Base-by-base conservation (phyloP, 2,329 filamentous ascomycete species). In the Xylariaceae sp. region DNA sequence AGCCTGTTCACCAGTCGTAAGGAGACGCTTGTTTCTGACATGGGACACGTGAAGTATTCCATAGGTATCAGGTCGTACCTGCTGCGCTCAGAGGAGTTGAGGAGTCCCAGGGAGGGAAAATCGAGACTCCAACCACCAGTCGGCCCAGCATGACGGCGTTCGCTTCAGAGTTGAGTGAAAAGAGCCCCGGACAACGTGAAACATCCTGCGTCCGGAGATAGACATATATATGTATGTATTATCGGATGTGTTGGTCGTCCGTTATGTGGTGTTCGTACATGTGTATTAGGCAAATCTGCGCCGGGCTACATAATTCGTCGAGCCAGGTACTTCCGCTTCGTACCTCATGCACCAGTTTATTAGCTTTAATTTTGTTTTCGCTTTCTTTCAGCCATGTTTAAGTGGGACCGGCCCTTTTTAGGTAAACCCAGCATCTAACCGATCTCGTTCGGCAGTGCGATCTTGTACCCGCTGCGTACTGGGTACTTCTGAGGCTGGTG, bases 1-100 rank as follows among this genome's bases (percentile, higher is more conserved):
- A 45, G 13, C 42, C 5, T n/a, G 8, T 15, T 45, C n/a, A 45
- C 64, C 64, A 66, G 42, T 63, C 57, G 60, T 49, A 56, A 18
- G 18, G 17, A 37, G 30, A 23, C 55, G 53, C 59, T 54, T 10
- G 53, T 54, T 54, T 56, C 11, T 1, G 10, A 57, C 64, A 62
- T 55, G 62, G 62, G 59, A 45, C 42, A 45, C 13, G 37, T 42
- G 37, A 42, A 42, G 37, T 30, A 30, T 30, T 30, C 23, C 23
- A 30, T 30, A 30, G 23, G 23, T 30, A 30, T 30, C 23, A 9
- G 13, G 37, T 10, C 9, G 37, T 10, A 9, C 37, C 13, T 9
- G 13, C 37, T 9, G 37, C 9, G 37, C 37, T 13, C 9, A 10
- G 9, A 13, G 37, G 37, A 45, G 42, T 45, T 45, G 42, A 45